These are phyloP conservation scores for Cnidoscolus chayamansa DNA, from an alignment of 441 rosid species.

Conservation along the genomic window DNA sequence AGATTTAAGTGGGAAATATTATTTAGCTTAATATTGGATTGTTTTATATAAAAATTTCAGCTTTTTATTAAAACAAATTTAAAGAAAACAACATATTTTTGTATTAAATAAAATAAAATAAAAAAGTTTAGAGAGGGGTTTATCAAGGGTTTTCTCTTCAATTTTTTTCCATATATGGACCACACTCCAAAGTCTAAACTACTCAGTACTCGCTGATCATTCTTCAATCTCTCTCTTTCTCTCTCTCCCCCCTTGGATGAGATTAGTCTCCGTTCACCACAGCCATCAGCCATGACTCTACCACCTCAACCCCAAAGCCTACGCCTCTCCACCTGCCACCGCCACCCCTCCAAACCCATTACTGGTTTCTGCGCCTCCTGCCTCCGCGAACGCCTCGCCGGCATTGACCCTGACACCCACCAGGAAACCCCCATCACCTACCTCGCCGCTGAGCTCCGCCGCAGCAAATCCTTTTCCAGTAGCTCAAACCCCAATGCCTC, in stretches of 20 bases:
- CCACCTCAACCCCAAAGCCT: conserved; percentile 58
- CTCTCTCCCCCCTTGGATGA: conserved; percentile 21
- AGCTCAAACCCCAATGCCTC: conserved; percentile 57
- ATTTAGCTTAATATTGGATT: too few relatives aligned
- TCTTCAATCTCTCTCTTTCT: neutral
- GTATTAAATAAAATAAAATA: neutral
- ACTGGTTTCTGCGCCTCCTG: conserved; percentile 90
- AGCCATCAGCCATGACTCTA: conserved; percentile 59
- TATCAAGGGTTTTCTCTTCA: conserved; percentile 19
- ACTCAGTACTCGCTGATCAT: neutral
- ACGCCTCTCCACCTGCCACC: conserved; percentile 73
- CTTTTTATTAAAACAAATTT: too few relatives aligned
- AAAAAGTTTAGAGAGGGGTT: conserved; percentile 19
- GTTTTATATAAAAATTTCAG: too few relatives aligned
- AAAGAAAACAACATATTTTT: neutral
- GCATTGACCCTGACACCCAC: conserved; percentile 50
- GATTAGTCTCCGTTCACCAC: conserved; percentile 20
- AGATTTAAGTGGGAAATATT: too few relatives aligned
- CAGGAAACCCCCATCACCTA: conserved; percentile 42
- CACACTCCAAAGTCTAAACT: neutral
- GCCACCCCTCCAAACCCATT: conserved; percentile 72
- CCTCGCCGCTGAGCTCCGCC: conserved; percentile 72
- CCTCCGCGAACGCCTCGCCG: conserved; percentile 93
- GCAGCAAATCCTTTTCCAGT: conserved; percentile 82
- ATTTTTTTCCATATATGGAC: neutral